These are phyloP conservation scores for Solanum sitiens DNA, from an alignment of 257 asterid species.

Conservation along the genomic window DNA sequence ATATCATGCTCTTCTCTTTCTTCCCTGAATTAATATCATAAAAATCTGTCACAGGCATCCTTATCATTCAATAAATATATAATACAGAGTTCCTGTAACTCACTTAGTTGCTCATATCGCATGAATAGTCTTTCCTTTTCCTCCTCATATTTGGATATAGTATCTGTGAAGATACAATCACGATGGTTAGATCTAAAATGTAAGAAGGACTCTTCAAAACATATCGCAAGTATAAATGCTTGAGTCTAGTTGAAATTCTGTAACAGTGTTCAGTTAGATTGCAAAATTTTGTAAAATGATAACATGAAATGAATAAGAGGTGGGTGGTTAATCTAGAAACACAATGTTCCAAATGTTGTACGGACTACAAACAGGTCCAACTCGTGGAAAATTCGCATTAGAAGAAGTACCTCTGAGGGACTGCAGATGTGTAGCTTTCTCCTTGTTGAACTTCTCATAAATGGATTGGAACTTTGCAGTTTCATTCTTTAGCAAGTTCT, in stretches of 20 bases:
- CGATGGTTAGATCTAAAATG: neutral
- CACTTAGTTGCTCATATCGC: slow-evolving; percentile 81
- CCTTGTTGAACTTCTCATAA: slow-evolving; percentile 63
- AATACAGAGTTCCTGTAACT: slow-evolving; percentile 18
- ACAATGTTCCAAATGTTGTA: neutral
- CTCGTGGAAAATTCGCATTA: neutral
- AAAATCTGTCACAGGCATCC: neutral
- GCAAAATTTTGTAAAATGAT: neutral
- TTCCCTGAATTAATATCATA: slow-evolving; percentile 42
- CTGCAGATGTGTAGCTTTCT: slow-evolving; percentile 61
- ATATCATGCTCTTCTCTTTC: slow-evolving; percentile 71
- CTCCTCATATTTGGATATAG: slow-evolving; percentile 70
- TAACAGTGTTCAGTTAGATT: neutral
- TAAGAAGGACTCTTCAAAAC: neutral
- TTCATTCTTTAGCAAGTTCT: slow-evolving; percentile 62
- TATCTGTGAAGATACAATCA: slow-evolving; percentile 34
- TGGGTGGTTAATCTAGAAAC: neutral
- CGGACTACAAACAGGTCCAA: neutral
- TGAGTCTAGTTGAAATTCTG: neutral
- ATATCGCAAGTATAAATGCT: neutral
- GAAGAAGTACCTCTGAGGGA: slow-evolving; percentile 47
- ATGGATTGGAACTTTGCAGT: slow-evolving; percentile 55
- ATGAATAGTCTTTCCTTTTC: slow-evolving; percentile 57
- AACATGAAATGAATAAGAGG: neutral
- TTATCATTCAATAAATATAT: neutral